phyloP scores from a whole-genome alignment of 2,329 filamentous ascomycete species.

The Trichoderma semiorbis region DNA sequence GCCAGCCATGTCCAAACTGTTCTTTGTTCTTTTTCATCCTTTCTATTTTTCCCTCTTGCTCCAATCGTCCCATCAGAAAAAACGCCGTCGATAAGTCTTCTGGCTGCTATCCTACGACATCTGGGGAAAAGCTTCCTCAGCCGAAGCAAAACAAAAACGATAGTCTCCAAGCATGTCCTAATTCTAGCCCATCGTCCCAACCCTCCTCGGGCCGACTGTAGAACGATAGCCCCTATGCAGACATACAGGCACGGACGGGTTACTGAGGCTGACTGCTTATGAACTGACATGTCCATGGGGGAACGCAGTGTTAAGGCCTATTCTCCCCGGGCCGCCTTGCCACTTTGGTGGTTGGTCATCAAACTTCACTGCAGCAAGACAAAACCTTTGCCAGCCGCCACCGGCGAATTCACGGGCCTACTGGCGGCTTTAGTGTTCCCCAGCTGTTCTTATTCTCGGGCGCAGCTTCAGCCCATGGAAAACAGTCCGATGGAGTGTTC shows the following conservation, averaged over 20 bases:
- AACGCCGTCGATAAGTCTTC: neutral
- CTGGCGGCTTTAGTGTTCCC: neutral
- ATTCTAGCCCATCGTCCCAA: neutral
- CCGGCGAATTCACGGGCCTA: neutral
- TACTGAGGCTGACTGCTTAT: neutral
- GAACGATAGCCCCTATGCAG: neutral
- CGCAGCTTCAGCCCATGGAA: neutral
- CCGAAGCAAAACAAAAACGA: neutral
- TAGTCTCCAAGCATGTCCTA: neutral
- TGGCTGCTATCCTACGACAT: neutral
- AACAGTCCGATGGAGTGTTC: neutral
- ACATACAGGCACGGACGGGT: neutral
- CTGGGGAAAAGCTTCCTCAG: neutral
- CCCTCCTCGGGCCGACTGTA: neutral
- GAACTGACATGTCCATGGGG: neutral
- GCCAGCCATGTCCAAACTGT: neutral
- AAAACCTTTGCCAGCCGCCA: neutral
- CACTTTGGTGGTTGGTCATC: neutral
- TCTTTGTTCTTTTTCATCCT: neutral
- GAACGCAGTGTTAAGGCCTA: neutral
- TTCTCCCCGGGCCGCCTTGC: neutral
- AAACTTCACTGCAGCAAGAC: neutral
- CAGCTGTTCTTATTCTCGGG: neutral
- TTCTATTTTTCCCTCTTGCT: neutral
- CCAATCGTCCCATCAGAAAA: neutral